These are phyloP conservation scores for Sordariomycetes sp. DNA, from an alignment of 2,329 filamentous ascomycete genomes.

Conservation along the genomic window DNA sequence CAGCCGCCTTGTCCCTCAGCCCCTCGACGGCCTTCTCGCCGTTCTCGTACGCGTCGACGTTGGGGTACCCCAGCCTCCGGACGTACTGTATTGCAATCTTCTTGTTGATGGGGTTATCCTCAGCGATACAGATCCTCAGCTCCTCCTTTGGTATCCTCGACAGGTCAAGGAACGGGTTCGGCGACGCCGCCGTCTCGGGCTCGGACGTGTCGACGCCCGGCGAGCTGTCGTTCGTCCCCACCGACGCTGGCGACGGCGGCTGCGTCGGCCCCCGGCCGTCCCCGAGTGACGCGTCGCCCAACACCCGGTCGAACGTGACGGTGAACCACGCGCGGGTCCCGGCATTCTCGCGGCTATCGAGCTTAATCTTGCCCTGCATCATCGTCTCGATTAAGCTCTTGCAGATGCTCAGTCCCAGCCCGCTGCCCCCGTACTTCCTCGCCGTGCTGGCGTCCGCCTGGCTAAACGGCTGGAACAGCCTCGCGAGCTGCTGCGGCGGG, in stretches of 20 bases:
- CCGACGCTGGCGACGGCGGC: slow-evolving; percentile 19
- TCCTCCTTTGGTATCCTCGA: slow-evolving; percentile 62
- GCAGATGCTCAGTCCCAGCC: slow-evolving; percentile 84
- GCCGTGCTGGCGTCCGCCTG: slow-evolving; percentile 87
- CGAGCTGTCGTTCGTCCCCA: slow-evolving; percentile 5
- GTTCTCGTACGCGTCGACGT: slow-evolving; percentile 80
- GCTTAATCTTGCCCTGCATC: slow-evolving; percentile 73
- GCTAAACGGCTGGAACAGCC: slow-evolving; percentile 84
- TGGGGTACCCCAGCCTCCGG: slow-evolving; percentile 66
- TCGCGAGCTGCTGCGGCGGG: slow-evolving; percentile 65
- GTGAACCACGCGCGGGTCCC: slow-evolving; percentile 70
- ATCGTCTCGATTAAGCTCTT: slow-evolving; percentile 89
- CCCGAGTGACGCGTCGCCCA: slow-evolving; percentile 42
- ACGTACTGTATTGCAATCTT: slow-evolving; percentile 90
- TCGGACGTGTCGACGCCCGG: slow-evolving; percentile 13
- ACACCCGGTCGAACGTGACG: slow-evolving; percentile 73
- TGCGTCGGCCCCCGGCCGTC: slow-evolving; percentile 32
- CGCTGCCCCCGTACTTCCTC: slow-evolving; percentile 82
- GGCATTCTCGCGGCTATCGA: slow-evolving; percentile 61
- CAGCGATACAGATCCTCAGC: slow-evolving; percentile 80
- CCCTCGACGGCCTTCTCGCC: slow-evolving; percentile 80
- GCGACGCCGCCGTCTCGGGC: slow-evolving; percentile 23
- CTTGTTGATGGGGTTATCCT: slow-evolving; percentile 91
- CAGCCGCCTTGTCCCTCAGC: slow-evolving; percentile 56
- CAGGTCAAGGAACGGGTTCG: slow-evolving; percentile 47